phyloP scores from a whole-genome alignment of 768 basidiomycete genomes.

The Hypsizygus marmoreus region DNA sequence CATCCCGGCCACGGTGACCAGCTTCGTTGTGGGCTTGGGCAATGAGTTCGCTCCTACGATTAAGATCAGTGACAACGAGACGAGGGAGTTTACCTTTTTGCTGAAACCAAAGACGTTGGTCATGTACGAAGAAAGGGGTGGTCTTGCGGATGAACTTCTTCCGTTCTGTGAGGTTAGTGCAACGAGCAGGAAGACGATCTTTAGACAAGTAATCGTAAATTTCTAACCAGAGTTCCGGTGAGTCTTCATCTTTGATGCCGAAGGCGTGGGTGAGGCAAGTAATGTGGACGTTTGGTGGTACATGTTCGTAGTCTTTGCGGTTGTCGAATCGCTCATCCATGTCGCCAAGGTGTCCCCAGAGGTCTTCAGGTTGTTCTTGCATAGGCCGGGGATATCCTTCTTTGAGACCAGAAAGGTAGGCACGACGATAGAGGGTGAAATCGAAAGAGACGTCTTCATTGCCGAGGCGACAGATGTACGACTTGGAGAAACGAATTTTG shows the following conservation, averaged over 20 bases:
- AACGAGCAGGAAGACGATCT: constrained; percentile 3
- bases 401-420: too few species aligned
- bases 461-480: too few species aligned
- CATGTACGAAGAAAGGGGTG: constrained; percentile 14
- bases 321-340: constrained; percentile 24
- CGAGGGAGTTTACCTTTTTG: constrained; percentile 13
- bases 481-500: background rate
- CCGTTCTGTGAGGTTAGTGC: background rate
- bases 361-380: too few species aligned
- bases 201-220: constrained; percentile 18
- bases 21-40: constrained; percentile 24
- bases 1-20: too few species aligned
- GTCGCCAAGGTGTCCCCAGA: too few species aligned
- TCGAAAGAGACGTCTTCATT: too few species aligned
- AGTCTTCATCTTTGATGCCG: constrained; percentile 3
- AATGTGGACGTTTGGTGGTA: background rate
- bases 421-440: too few species aligned
- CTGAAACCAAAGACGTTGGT: constrained; percentile 10
- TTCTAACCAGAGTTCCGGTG: constrained; percentile 7
- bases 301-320: constrained; percentile 14
- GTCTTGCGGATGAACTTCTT: constrained; percentile 5
- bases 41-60: constrained; percentile 16
- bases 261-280: background rate
- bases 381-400: too few species aligned
- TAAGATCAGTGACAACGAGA: constrained; percentile 20